phyloP scores from a whole-genome alignment of 2,329 filamentous ascomycete species.

The Xylaria hypoxylon region DNA sequence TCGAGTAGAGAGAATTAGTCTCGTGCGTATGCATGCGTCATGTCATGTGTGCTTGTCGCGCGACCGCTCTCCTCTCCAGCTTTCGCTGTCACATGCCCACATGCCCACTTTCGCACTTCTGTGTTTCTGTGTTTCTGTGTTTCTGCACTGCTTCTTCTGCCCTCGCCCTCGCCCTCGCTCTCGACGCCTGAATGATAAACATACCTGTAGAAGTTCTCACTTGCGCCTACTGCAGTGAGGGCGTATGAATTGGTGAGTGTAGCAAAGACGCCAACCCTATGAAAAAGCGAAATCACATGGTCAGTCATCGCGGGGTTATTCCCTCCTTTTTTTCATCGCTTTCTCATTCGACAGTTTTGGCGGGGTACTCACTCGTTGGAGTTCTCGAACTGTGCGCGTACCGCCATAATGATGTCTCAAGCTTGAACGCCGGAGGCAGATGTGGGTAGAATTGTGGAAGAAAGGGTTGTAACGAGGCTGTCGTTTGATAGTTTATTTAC shows the following conservation, averaged over 20 bases:
- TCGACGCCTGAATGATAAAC: slow-evolving; percentile 36
- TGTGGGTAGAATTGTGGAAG: slow-evolving; percentile 39
- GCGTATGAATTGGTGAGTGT: slow-evolving; percentile 98
- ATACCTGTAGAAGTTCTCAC: slow-evolving; percentile 97
- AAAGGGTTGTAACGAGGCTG: background rate
- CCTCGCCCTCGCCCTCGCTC: background rate
- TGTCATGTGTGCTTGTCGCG: background rate
- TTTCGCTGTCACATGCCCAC: slow-evolving; percentile 17
- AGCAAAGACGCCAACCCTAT: slow-evolving; percentile 93
- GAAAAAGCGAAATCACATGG: slow-evolving; percentile 27
- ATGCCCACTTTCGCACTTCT: no score
- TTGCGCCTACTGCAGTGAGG: slow-evolving; percentile 91
- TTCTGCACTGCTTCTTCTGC: background rate
- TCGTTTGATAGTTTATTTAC: slow-evolving; percentile 4
- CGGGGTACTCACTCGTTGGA: slow-evolving; percentile 80
- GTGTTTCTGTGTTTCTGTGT: background rate
- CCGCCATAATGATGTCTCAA: slow-evolving; percentile 65
- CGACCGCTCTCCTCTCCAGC: background rate
- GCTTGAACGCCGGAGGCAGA: slow-evolving; percentile 39
- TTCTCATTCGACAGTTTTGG: slow-evolving; percentile 39
- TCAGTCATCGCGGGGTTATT: slow-evolving; percentile 41
- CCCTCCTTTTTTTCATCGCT: slow-evolving; percentile 6
- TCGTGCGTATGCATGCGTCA: slow-evolving; percentile 6
- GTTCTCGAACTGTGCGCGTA: slow-evolving; percentile 85
- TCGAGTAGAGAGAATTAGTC: slow-evolving; percentile 26